Percentiles rank a stretch among this genome's conserved stretches.
Evolutionary conservation across 371 early-diverging fungal species (phyloP).

Genomic region (Mortierella sp.): DNA sequence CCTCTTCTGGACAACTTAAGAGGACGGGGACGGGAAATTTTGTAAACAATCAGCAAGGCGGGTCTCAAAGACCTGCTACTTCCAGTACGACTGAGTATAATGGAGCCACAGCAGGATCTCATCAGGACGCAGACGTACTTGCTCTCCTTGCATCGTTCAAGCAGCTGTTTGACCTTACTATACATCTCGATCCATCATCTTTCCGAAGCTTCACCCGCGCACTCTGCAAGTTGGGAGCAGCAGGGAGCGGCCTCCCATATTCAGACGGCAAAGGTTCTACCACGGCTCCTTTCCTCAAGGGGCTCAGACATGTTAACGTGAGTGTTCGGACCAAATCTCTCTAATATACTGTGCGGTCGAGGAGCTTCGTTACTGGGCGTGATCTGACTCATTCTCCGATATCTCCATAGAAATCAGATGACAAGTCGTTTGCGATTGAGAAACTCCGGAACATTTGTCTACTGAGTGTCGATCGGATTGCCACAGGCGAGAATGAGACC

Average conservation of each 20-base stretch:
- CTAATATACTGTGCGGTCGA: background rate
- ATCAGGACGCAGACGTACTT: slow-evolving; percentile 65
- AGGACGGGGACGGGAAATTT: slow-evolving; percentile 18
- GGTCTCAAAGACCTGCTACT: slow-evolving; percentile 8
- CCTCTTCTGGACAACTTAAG: slow-evolving; percentile 44
- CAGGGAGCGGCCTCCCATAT: slow-evolving; percentile 64
- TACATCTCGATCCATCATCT: slow-evolving; percentile 67
- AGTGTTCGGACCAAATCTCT: slow-evolving; percentile 5
- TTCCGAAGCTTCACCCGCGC: slow-evolving; percentile 77
- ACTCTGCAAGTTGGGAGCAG: slow-evolving; percentile 75
- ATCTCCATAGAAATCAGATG: slow-evolving; percentile 66
- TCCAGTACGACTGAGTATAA: slow-evolving; percentile 25
- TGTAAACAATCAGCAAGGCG: slow-evolving; percentile 5
- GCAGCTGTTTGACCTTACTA: slow-evolving; percentile 79
- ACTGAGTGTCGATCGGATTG: slow-evolving; percentile 75
- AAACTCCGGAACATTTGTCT: slow-evolving; percentile 81
- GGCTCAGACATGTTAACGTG: slow-evolving; percentile 52
- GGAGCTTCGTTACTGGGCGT: too few species aligned
- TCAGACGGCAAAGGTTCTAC: slow-evolving; percentile 46
- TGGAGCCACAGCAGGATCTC: slow-evolving; percentile 31
- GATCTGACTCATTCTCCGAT: background rate
- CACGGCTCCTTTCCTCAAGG: slow-evolving; percentile 40
- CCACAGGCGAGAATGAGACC: slow-evolving; percentile 59
- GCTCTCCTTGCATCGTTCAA: slow-evolving; percentile 65
- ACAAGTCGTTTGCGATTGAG: slow-evolving; percentile 85